Evolutionary conservation across 768 basidiomycete species (phyloP), one percentile per base, ranked within the genome.

Genomic region (Suillus subluteus): DNA sequence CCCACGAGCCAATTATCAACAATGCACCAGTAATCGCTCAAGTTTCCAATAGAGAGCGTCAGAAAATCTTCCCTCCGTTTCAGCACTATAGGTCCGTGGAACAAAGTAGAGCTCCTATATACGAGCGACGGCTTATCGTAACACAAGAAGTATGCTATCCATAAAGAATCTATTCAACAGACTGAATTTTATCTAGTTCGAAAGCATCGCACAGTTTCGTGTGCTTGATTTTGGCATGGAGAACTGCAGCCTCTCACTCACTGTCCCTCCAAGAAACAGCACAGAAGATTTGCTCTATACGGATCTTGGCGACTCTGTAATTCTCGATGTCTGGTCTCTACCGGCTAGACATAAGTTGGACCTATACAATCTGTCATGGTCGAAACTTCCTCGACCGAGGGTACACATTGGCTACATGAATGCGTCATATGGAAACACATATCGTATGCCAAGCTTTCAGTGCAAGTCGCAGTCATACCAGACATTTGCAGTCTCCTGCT

Each of bases 181-280:
- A 30, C 52, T 54, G 8, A 52, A 18, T 30, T 32, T 16, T 32
- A 16, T 54, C 26, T 30, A 54, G 52, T 7, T 54, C 30, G 52
- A 54, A 26, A 54, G 52, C 6, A 64, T 78, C 13, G 71, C 71
- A 3, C 75, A 77, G 59, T 78, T 77, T 62, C 70, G 71, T 37
- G 72, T 73, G 11, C 65, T 75, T 41, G 77, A 78, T 67, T 78
- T 72, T 64, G 77, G 77, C 7, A 76, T 78, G 76, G 76, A 78
- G 63, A 67, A 68, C 40, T 78, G 77, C 64, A 68, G 65, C 21
- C 62, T 76, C 26, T 65, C 68, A 12, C 62, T 76, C 26, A 63
- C 70, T 16, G 62, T 74, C 30, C 73, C 74, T 23, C 43, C 70
- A 2, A 66, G 40, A 62, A 58, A 68, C 46, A 62, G 66, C 37